Evolutionary conservation across 2,329 filamentous ascomycete species (phyloP).

Genomic region (Botrytis pseudocinerea): DNA sequence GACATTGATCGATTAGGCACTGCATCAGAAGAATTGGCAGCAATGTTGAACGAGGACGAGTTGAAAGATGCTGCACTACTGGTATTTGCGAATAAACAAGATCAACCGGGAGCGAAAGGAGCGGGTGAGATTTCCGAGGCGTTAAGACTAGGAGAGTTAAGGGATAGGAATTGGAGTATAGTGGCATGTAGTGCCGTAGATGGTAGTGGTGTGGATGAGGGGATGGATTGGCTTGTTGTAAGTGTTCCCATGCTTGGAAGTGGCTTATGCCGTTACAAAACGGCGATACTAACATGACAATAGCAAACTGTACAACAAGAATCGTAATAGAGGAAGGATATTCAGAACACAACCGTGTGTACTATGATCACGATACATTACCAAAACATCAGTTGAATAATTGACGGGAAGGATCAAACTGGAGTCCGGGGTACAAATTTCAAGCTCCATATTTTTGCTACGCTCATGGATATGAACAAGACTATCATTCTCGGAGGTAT

Average conservation of each 20-base stretch:
- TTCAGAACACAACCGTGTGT: slow-evolving; percentile 29
- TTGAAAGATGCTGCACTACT: slow-evolving; percentile 87
- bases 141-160: slow-evolving; percentile 82
- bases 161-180: slow-evolving; percentile 98
- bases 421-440: slow-evolving; percentile 4
- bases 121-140: slow-evolving; percentile 97
- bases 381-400: slow-evolving; percentile 14
- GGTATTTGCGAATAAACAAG: slow-evolving; percentile 99
- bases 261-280: background rate
- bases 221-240: slow-evolving; percentile 94
- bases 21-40: slow-evolving; percentile 85
- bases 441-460: background rate
- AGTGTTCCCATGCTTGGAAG: slow-evolving; percentile 25
- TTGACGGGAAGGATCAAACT: slow-evolving; percentile 12
- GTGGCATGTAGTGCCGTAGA: slow-evolving; percentile 97
- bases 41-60: slow-evolving; percentile 97
- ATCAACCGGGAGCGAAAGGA: slow-evolving; percentile 94
- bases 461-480: background rate
- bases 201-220: slow-evolving; percentile 89
- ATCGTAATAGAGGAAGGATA: slow-evolving; percentile 20
- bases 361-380: slow-evolving; percentile 25
- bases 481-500: background rate
- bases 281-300: slow-evolving; percentile 21
- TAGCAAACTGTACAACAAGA: slow-evolving; percentile 44
- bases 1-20: slow-evolving; percentile 95